Percentiles rank a stretch among this genome's conserved stretches.
Evolutionary conservation across 2,329 filamentous ascomycete genomes (phyloP).

Genomic region (Fusarium fracticaudum): DNA sequence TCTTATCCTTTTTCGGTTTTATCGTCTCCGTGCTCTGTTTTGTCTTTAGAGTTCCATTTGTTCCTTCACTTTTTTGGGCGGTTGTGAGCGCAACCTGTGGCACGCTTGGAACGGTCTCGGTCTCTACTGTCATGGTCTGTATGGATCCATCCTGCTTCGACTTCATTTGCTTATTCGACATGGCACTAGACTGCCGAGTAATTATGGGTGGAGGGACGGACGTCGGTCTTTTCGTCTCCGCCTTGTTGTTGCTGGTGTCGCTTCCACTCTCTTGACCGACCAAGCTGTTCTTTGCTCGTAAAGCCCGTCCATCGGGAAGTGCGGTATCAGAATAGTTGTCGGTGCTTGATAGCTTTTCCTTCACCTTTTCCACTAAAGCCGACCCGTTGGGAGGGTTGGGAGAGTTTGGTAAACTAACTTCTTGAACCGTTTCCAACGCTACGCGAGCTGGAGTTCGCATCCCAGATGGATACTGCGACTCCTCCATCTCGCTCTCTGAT

Average conservation of each 20-base stretch:
- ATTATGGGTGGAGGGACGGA: slow-evolving; percentile 62
- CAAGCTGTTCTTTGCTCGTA: slow-evolving; percentile 59
- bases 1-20: slow-evolving; percentile 92
- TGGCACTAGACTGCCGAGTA: slow-evolving; percentile 71
- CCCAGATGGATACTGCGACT: slow-evolving; percentile 58
- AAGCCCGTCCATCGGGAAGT: slow-evolving; percentile 52
- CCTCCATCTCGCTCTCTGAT: slow-evolving; percentile 64
- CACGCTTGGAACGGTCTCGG: slow-evolving; percentile 92
- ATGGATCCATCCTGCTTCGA: slow-evolving; percentile 80
- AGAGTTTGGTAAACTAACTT: slow-evolving; percentile 81
- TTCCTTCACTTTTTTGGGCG: slow-evolving; percentile 70
- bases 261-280: slow-evolving; percentile 68
- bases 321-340: slow-evolving; percentile 55
- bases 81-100: slow-evolving; percentile 81
- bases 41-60: slow-evolving; percentile 78
- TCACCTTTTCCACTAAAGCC: slow-evolving; percentile 60
- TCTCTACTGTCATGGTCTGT: slow-evolving; percentile 96
- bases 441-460: slow-evolving; percentile 69
- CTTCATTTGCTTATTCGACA: slow-evolving; percentile 74
- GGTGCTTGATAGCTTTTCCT: slow-evolving; percentile 57
- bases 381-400: slow-evolving; percentile 62
- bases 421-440: slow-evolving; percentile 88
- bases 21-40: slow-evolving; percentile 97
- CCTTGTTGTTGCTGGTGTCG: slow-evolving; percentile 68
- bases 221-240: slow-evolving; percentile 54